phyloP scores from a whole-genome alignment of 148 eudicot genomes.

The Bassia scoparia region DNA sequence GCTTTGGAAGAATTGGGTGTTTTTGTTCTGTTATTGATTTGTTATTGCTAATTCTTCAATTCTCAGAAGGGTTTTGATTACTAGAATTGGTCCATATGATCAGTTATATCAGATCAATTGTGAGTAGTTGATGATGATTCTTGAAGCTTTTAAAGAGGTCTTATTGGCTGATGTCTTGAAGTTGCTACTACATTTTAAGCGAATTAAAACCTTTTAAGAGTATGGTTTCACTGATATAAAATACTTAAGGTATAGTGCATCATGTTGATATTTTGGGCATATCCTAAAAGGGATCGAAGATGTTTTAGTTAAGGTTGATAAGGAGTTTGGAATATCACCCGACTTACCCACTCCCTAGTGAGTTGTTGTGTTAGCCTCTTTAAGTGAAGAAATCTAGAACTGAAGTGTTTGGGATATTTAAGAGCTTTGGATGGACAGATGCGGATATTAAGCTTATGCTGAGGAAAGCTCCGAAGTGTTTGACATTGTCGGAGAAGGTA shows the following conservation, averaged over 20 bases:
- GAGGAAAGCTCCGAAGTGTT: slow-evolving; percentile 20
- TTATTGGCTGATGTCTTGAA: slow-evolving; percentile 18
- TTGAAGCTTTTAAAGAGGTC: slow-evolving; percentile 18
- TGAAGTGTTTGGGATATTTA: slow-evolving; percentile 25
- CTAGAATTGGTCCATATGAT: slow-evolving; percentile 5
- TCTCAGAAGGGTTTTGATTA: background rate
- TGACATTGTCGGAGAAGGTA: slow-evolving; percentile 23
- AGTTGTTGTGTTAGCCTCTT: slow-evolving; percentile 21
- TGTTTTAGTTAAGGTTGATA: slow-evolving; percentile 18
- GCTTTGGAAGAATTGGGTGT: slow-evolving; percentile 36
- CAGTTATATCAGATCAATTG: background rate
- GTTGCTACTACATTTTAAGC: slow-evolving; percentile 9
- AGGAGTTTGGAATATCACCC: slow-evolving; percentile 27
- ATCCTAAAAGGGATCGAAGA: slow-evolving; percentile 13
- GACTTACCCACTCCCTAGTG: background rate
- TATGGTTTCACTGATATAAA: slow-evolving; percentile 24
- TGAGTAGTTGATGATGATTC: slow-evolving; percentile 16
- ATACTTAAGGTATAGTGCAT: slow-evolving; percentile 9
- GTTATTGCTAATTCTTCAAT: slow-evolving; percentile 14
- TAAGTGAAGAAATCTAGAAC: slow-evolving; percentile 12
- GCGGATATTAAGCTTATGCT: slow-evolving; percentile 22
- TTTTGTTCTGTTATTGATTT: slow-evolving; percentile 15
- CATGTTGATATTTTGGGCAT: slow-evolving; percentile 17
- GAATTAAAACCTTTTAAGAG: slow-evolving; percentile 19
- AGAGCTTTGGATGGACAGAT: slow-evolving; percentile 40